These are phyloP conservation scores for Suhomyces anneliseae DNA, from an alignment of 1,139 yeast genomes.

Conservation along the genomic window DNA sequence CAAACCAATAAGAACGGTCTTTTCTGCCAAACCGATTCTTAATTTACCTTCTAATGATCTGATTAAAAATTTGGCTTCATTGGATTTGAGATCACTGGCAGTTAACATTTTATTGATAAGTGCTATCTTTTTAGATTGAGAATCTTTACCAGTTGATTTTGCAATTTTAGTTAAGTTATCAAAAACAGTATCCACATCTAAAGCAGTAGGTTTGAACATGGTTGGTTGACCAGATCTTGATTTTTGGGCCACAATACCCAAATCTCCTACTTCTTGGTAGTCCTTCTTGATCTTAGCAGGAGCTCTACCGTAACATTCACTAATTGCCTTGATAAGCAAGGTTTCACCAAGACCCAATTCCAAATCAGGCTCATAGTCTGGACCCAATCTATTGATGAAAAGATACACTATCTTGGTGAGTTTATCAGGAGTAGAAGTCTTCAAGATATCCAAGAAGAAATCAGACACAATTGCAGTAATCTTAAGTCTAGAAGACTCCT, in stretches of 20 bases:
- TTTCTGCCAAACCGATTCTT: constrained; percentile 92
- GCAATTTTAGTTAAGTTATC: constrained; percentile 76
- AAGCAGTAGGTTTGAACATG: constrained; percentile 87
- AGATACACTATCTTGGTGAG: constrained; percentile 75
- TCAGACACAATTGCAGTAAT: constrained; percentile 73
- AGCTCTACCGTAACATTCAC: constrained; percentile 87
- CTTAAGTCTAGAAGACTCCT: constrained; percentile 77
- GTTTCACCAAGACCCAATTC: constrained; percentile 95
- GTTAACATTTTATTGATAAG: constrained; percentile 82
- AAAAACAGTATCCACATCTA: constrained; percentile 74
- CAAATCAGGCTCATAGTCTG: constrained; percentile 87
- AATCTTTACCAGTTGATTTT: constrained; percentile 73
- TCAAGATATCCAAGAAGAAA: constrained; percentile 64
- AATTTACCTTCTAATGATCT: constrained; percentile 91
- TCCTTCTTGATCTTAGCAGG: constrained; percentile 69
- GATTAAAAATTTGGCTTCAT: constrained; percentile 85
- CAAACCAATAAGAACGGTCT: constrained; percentile 78
- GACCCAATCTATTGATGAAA: constrained; percentile 86
- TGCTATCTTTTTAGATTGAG: constrained; percentile 74
- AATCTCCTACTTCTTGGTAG: constrained; percentile 79
- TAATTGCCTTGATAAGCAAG: constrained; percentile 78
- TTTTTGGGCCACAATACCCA: constrained; percentile 84
- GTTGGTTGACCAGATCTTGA: constrained; percentile 85
- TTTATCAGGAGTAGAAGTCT: constrained; percentile 53
- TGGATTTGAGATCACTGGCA: constrained; percentile 68